Evolutionary conservation across 108 stramenopile genomes (phyloP), one percentile per base, ranked within the genome.

Genomic region (Aurantiochytrium sp.): DNA sequence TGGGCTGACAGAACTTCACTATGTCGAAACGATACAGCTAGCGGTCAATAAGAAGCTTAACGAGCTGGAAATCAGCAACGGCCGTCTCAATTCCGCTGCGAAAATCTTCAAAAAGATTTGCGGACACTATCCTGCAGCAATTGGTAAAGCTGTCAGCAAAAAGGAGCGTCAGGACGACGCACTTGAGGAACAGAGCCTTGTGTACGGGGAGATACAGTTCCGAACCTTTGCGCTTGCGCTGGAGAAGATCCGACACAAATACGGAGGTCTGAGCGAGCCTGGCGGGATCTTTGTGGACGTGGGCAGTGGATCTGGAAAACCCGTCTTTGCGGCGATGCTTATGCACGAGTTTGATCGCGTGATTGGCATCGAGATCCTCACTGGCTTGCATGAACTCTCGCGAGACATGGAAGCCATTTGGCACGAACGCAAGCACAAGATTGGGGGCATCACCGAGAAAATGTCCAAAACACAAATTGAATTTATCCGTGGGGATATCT

Each of bases 301-400:
- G 18, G 95, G 95, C 47, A 91, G 90, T 58, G 95, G 95, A 4
- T 92, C 93, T 4, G 93, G 93, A 4, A 93, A 92, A 64, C 93
- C 94, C 5, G 91, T 95, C 4, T 93, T 94, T 49, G 93, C 91
- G 53, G 93, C 94, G 1, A 58, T 93, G 10, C 55, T 95, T 5
- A 91, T 93, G n/a, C 92, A 90, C 8, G 94, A 95, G 90, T 95
- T 94, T 73, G 47, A 88, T 23, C 89, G 88, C 28, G 93, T 93
- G 72, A 76, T 92, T 10, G 94, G 94, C 28, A 93, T 95, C n/a
- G 94, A 95, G 87, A 59, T 95, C 43, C 89, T 95, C 45, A 60
- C 91, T 23, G 58, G 72, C 23, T 76, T 95, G n/a, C 91, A 94
- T 58, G 57, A 87, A 44, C 18, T 89, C n/a, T 29, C 49, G 51